Evolutionary conservation across 768 basidiomycete species (phyloP), one percentile per base, ranked within the genome.

Genomic region (Rhizopogon vinicolor): DNA sequence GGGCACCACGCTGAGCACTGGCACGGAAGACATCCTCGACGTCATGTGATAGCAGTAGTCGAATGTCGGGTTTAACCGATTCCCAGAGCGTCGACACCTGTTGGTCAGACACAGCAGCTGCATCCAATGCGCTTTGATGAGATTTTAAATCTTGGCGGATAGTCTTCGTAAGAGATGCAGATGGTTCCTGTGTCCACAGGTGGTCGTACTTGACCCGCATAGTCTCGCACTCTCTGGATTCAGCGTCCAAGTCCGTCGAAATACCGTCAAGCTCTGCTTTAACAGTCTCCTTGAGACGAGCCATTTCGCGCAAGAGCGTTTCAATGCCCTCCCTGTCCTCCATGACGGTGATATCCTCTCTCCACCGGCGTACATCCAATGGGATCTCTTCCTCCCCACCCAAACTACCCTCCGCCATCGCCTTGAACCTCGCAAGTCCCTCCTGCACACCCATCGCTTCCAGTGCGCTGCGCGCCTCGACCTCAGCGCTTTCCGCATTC

Each of bases 121-220:
- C 85, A 9, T 89, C 85, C 40, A 96, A 74, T 0, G 89, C 82
- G 14, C 73, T 74, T 19, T 82, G 68, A 61, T 93, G 90, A 9
- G 83, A 78, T 68, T 93, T 93, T 53, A 98, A 71, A 65, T 94
- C 93, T 58, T 83, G 83, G 13, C 94, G 78, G 53, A 89, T 68
- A 6, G 77, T 71, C 67, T 89, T 87, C 43, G 87, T 89, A 55
- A 86, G 71, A 1, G 81, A 78, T 0, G 91, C 85, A 5, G 88
- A 88, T 0, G 96, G 95, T 8, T 82, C 80, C 69, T 97, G 95
- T 7, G 87, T 85, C 87, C 92, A 98, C 29, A 82, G 68, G 60
- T 93, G 87, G 31, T 87, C 87, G 68, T 92, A 95, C 69, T 89
- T 89, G 63, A 93, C 87, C 53, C 94, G 77, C 85, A 87, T 83